A percentile compares a stretch with the other conserved stretches of the same genome.
These are phyloP conservation scores for Gossypium stocksii DNA, from an alignment of 345 rosid genomes.

Conservation along the genomic window DNA sequence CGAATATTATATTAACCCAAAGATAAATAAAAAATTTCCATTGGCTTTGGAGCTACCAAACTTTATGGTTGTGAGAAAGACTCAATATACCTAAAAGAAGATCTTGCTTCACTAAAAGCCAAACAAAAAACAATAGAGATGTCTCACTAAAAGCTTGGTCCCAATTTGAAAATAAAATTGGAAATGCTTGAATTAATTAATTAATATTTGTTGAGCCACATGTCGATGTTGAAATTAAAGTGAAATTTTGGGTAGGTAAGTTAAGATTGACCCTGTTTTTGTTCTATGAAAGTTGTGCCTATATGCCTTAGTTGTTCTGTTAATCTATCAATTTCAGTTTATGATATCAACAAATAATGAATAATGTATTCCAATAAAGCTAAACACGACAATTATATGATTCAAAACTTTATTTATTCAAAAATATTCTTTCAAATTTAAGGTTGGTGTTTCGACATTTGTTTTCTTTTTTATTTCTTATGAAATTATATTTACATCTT, in stretches of 20 bases:
- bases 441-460: too few species aligned
- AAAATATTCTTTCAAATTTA: too few species aligned
- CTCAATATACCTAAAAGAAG: neutral
- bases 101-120: neutral
- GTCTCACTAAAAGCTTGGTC: neutral
- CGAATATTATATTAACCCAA: too few species aligned
- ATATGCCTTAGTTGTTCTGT: neutral
- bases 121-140: neutral
- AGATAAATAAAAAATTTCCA: neutral
- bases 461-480: too few species aligned
- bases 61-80: neutral
- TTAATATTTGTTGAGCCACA: neutral
- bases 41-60: conserved; percentile 4
- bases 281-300: neutral
- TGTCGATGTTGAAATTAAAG: neutral
- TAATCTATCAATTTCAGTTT: neutral
- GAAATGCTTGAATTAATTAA: neutral
- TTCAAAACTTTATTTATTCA: too few species aligned
- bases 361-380: neutral
- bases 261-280: neutral
- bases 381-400: neutral
- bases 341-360: neutral
- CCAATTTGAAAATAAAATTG: too few species aligned
- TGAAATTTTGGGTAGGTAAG: neutral
- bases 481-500: too few species aligned